Base-by-base conservation (phyloP, 495 filamentous ascomycete species). In the Penicillium cinerascens region DNA sequence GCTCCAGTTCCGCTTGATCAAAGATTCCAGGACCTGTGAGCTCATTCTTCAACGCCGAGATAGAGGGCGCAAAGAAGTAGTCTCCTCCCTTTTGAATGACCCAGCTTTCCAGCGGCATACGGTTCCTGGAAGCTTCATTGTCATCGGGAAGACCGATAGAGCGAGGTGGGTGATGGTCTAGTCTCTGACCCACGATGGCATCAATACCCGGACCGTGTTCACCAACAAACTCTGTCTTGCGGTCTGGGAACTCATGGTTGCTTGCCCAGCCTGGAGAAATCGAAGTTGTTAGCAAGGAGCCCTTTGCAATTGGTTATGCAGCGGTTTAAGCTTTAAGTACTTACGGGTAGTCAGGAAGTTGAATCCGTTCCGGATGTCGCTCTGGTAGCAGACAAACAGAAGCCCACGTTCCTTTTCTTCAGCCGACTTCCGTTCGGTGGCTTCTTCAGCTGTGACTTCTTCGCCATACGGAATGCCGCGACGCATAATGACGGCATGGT, bases 401-500 rank as follows among this genome's bases (percentile, higher is more conserved):
- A 65, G 44, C 2, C 61, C 61, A 20, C 61, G 61, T 11, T 58
- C 52, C 5, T 46, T 27, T 7, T 58, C 61, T 1, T 56, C 49
- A 7, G 29, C 52, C 16, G 45, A 42, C 37, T 40, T 38, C n/a
- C n/a, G 36, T 2, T 5, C 8, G 10, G 36, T 1, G 1, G 13
- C n/a, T 15, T 38, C 36, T 2, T 17, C 15, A 13, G 36, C 10
- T 17, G 36, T 38, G 4, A 38, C 36, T 4, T 38, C 36, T n/a
- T 13, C 36, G 13, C 36, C 36, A 13, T 38, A 38, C 1, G 68
- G 44, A 42, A 73, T 64, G 2, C 68, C 59, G 6, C 67, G 65
- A 42, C 67, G 66, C 15, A 70, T 9, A 4, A 72, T 72, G 1
- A 63, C 47, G 29, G 36, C 56, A 15, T 56, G 50, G 27, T 61